Base-by-base conservation (phyloP, 2,329 filamentous ascomycete genomes). In the Setomelanomma holmii region DNA sequence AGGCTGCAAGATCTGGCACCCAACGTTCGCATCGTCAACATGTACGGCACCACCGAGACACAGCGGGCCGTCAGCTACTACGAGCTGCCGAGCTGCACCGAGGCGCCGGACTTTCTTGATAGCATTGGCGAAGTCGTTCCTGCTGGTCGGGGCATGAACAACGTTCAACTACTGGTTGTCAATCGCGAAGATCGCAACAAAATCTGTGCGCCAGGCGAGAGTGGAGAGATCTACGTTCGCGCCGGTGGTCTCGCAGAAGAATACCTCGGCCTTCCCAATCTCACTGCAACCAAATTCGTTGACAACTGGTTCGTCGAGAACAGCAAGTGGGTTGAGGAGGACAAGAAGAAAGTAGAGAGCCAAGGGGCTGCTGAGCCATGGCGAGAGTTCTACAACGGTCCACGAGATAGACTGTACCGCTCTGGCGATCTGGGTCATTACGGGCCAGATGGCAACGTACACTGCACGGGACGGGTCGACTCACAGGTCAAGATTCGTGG, bases 401-500 rank as follows among this genome's bases (percentile, higher is more conserved):
- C 91, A 0, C 82, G 91, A 56, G 95, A 98, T 77, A 84, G 93
- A 27, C 76, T 98, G 45, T 98, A 99, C 75, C 80, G 90, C 17
- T 95, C 88, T 34, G 95, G 93, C 21, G 93, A 98, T 72, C 78
- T 99, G 3, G 93, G 93, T 3, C 80, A 86, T 51, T 93, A 90
- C 68, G 84, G 86, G 45, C 80, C 82, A 2, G 82, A 86, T 39
- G 91, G 90, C 30, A 87, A 88, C 59, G 88, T 91, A 10, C 89
- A 89, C 67, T 90, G 87, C 68, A 88, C 89, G 8, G 93, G 93
- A 19, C 84, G 95, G 52, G 87, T 86, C 20, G 93, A 98, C 68
- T 84, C 89, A 61, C 93, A 98, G 72, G 90, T 97, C 78, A 99
- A 98, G 80, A 93, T 98, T 60, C 89, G 95, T 54, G 93, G 93